Conservation (phyloP, 169 alveolate genomes). For the Eimeria maxima region DNA sequence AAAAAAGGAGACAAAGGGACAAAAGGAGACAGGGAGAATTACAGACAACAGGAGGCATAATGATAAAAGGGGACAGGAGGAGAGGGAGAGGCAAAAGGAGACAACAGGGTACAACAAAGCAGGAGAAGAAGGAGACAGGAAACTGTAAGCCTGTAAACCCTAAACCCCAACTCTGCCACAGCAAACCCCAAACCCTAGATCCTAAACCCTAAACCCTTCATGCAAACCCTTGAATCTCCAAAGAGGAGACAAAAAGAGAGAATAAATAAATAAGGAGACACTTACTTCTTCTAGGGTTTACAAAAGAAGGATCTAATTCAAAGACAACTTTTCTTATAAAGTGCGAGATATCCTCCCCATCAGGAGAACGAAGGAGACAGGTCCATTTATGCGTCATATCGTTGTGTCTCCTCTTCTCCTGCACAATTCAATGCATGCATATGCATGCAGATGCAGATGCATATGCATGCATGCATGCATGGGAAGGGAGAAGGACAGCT, state of each 20-base stretch:
- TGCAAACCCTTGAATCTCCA: background rate
- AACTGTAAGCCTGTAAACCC: background rate
- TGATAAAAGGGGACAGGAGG: background rate
- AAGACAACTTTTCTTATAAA: conserved; percentile 92
- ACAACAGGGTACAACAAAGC: background rate
- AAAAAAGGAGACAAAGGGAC: background rate
- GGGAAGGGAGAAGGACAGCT: background rate
- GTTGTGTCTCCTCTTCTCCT: conserved; percentile 79
- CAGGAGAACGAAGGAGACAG: conserved; percentile 82
- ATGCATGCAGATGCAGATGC: too few species aligned
- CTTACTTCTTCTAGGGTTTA: conserved; percentile 87
- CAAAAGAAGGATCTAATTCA: conserved; percentile 92
- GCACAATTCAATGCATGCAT: background rate
- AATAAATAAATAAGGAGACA: background rate
- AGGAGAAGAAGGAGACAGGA: background rate
- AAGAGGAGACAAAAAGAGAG: too few species aligned
- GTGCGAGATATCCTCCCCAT: conserved; percentile 84
- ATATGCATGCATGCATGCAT: background rate
- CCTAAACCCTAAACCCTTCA: background rate
- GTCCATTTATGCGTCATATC: conserved; percentile 84
- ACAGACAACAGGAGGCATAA: background rate
- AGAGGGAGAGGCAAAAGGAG: background rate
- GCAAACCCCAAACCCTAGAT: background rate
- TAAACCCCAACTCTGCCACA: background rate
- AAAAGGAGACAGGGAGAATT: background rate